Evolutionary conservation across 2,329 filamentous ascomycete genomes (phyloP).

Genomic region (Tothia fuscella): DNA sequence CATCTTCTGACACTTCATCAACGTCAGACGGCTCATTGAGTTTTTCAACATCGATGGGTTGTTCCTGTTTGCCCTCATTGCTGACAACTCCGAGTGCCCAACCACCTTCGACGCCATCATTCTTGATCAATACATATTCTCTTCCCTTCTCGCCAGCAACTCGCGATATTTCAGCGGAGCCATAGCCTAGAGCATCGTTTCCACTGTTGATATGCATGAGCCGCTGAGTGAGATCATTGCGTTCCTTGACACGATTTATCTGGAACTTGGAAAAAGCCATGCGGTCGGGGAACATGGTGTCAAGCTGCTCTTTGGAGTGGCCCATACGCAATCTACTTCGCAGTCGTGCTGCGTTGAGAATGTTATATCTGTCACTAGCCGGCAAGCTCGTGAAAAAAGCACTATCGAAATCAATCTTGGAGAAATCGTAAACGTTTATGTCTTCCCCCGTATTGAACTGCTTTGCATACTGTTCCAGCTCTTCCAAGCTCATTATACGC

Average conservation of each 20-base stretch:
- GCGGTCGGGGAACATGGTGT: conserved; percentile 91
- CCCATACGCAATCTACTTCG: conserved; percentile 89
- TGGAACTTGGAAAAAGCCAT: conserved; percentile 97
- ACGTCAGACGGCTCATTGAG: conserved; percentile 44
- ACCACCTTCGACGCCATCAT: conserved; percentile 85
- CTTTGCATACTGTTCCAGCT: conserved; percentile 83
- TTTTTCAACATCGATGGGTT: conserved; percentile 84
- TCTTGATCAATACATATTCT: conserved; percentile 94
- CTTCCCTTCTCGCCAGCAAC: conserved; percentile 77
- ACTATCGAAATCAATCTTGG: conserved; percentile 95
- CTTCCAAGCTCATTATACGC: conserved; percentile 89
- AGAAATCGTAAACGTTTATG: conserved; percentile 80
- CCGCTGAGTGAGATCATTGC: conserved; percentile 88
- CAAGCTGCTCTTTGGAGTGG: conserved; percentile 87
- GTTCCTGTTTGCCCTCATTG: conserved; percentile 67
- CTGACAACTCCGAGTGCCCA: conserved; percentile 93
- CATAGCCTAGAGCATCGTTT: conserved; percentile 61
- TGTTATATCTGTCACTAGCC: conserved; percentile 86
- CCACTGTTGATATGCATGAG: conserved; percentile 92
- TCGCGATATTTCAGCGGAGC: conserved; percentile 44
- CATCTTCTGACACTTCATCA: conserved; percentile 58
- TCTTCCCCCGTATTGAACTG: conserved; percentile 91
- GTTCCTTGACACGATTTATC: conserved; percentile 82
- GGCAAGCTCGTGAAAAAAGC: conserved; percentile 91
- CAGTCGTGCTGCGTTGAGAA: conserved; percentile 83